These are phyloP conservation scores for Aspergillus sp. DNA, from an alignment of 2,329 filamentous ascomycete species.

Conservation along the genomic window DNA sequence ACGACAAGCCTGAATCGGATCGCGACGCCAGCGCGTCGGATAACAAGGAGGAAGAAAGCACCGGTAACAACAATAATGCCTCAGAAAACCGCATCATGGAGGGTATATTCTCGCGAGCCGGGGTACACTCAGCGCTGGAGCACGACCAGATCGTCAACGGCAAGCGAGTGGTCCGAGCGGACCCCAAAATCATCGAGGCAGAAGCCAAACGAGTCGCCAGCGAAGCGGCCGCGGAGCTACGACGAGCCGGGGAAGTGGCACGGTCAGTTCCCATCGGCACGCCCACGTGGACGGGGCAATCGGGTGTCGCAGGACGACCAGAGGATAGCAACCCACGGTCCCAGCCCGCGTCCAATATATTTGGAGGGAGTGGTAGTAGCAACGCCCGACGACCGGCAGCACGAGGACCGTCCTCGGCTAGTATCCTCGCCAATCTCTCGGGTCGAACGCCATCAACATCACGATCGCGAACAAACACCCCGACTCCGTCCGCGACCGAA, in stretches of 20 bases:
- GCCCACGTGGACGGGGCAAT: constrained; percentile 86
- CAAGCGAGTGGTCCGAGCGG: constrained; percentile 61
- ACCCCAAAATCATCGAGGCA: constrained; percentile 67
- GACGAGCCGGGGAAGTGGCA: constrained; percentile 64
- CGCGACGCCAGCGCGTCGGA: constrained; percentile 6
- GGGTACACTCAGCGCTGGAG: constrained; percentile 83
- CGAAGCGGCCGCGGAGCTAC: constrained; percentile 67
- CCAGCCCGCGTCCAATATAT: constrained; percentile 23
- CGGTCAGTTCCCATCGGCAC: constrained; percentile 68
- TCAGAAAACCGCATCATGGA: constrained; percentile 72
- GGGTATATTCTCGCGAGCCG: constrained; percentile 76
- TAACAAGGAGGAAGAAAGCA: not conserved
- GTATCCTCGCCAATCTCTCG: constrained; percentile 33
- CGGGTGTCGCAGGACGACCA: constrained; percentile 67
- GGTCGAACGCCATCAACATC: constrained; percentile 13
- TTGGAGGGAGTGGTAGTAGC: constrained; percentile 27
- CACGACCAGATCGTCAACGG: constrained; percentile 86
- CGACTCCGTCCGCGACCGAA: constrained; percentile 30
- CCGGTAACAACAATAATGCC: not conserved
- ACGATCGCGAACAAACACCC: constrained; percentile 19
- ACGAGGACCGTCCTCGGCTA: constrained; percentile 33
- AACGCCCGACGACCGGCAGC: constrained; percentile 28
- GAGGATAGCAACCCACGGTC: constrained; percentile 33
- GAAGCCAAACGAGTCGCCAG: constrained; percentile 75
- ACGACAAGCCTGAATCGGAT: constrained; percentile 32